Base-by-base conservation (phyloP, 2,329 filamentous ascomycete genomes). In the Cercospora zeae-maydis region DNA sequence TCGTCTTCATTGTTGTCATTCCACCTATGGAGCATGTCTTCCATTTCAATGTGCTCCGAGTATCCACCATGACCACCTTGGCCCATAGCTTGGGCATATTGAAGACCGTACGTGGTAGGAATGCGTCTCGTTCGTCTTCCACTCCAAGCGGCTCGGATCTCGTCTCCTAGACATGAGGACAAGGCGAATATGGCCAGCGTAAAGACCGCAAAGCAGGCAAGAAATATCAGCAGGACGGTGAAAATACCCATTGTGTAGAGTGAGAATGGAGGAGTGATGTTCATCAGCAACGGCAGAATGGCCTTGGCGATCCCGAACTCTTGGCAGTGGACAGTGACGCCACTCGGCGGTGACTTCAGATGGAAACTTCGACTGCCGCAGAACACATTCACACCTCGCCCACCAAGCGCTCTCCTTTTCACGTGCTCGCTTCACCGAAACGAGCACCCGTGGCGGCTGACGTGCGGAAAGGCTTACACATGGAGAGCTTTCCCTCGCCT, bases 41-140 rank as follows among this genome's bases (percentile, higher is more conserved):
- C 82, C 80, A 87, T 79, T 73, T 87, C 84, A 63, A 87, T 86
- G 65, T 86, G 83, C 70, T 87, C 84, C 71, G 84, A 86, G 63
- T 84, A 81, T 8, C 79, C 80, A 34, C 79, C 77, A 6, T 81
- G 82, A 7, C 80, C 79, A 42, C 81, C 81, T n/a, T 81, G 77
- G 1, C 76, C 81, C 74, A 87, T 82, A 13, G 80, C 81, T 47
- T 82, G 79, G 45, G 84, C 81, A 67, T 86, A 86, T 65, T 80
- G 80, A 55, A 81, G 77, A 42, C 83, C 84, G 67, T 84, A 87
- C 2, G 80, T 79, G 53, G 72, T 73, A 16, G 72, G 71, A 3
- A 68, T 77, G 36, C 45, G 78, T 76, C 54, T 78, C 75, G 59
- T 78, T 78, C 45, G 49, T 78, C 70, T 19, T 76, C 78, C 58